Base-by-base conservation (phyloP, 495 filamentous ascomycete genomes). In the Polyplosphaeria fusca region DNA sequence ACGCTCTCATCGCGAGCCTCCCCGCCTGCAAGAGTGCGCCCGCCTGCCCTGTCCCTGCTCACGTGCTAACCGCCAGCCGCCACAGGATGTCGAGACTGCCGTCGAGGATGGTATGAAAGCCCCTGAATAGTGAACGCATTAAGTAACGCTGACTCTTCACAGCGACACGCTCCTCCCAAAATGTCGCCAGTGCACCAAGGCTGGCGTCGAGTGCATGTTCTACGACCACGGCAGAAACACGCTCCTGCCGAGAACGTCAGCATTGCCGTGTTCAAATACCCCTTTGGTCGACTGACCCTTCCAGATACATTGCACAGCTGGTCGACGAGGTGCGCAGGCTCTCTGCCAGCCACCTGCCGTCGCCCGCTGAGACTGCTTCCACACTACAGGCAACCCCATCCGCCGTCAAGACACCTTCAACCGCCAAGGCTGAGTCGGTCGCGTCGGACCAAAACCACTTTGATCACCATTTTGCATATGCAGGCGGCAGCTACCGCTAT, bases 161-260 rank as follows among this genome's bases (percentile, higher is more conserved):
- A 35, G 30, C 43, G 57, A 60, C 50, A 60, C 57, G 11, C 30
- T 47, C n/a, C 57, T 60, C 11, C 57, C 57, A 3, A 47, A 49
- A 32, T 60, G 57, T 44, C 41, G 50, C 23, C 50, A 54, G 25
- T 60, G 50, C 37, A 54, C 49, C 49, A 55, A 60, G 25, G 49
- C 49, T n/a, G 50, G 57, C 27, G 42, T 39, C n/a, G 43, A 54
- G 0, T 54, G 57, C 49, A 44, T 54, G 20, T 59, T 52, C 47
- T 59, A 38, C 27, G 55, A 59, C 55, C 55, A 59, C 23, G 55
- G 55, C 28, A 47, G 55, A n/a, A 59, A 59, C 23, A 48, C 52
- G 24, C 47, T 39, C 20, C 27, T 59, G 1, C 47, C 47, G 3
- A 54, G 51, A 35, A 35, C 23, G 51, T 54, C 5, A 14, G 18